phyloP scores from a whole-genome alignment of 2,329 filamentous ascomycete genomes.

The Aaosphaeria pasadenensis region DNA sequence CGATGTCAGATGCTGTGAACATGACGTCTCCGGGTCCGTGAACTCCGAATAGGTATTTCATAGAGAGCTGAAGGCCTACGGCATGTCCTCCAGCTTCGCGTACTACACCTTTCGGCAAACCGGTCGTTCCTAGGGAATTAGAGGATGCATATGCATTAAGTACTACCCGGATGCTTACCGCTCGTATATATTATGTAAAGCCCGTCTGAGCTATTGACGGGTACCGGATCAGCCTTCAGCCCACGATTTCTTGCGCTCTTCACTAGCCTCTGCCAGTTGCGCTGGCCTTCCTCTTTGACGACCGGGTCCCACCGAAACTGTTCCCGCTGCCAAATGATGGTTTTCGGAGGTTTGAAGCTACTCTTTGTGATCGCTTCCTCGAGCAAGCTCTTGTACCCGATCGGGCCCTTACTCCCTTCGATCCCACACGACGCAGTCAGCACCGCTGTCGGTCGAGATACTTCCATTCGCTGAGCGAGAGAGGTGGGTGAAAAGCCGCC shows the following conservation, averaged over 20 bases:
- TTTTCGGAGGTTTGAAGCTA: conserved; percentile 67
- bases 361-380: conserved; percentile 68
- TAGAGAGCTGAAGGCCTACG: conserved; percentile 77
- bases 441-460: conserved; percentile 70
- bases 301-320: conserved; percentile 71
- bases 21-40: conserved; percentile 80
- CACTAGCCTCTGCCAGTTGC: conserved; percentile 76
- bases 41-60: conserved; percentile 79
- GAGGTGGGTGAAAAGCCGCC: conserved; percentile 83
- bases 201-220: conserved; percentile 72
- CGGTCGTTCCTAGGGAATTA: conserved; percentile 61
- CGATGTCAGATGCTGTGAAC: conserved; percentile 81
- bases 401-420: conserved; percentile 76
- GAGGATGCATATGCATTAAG: neutral
- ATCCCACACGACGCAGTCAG: conserved; percentile 92
- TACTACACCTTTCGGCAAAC: conserved; percentile 77
- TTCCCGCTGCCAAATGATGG: conserved; percentile 81
- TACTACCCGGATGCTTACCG: conserved; percentile 34
- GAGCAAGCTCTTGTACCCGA: conserved; percentile 72
- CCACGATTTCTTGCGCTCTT: conserved; percentile 67
- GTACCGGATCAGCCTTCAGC: conserved; percentile 69
- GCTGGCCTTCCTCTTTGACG: conserved; percentile 64
- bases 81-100: conserved; percentile 83
- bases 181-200: conserved; percentile 93
- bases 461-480: conserved; percentile 84